A percentile compares a stretch with the other conserved stretches of the same genome.
These are phyloP conservation scores for Borovskyia barvae DNA, from an alignment of 208 protist species.

Conservation along the genomic window DNA sequence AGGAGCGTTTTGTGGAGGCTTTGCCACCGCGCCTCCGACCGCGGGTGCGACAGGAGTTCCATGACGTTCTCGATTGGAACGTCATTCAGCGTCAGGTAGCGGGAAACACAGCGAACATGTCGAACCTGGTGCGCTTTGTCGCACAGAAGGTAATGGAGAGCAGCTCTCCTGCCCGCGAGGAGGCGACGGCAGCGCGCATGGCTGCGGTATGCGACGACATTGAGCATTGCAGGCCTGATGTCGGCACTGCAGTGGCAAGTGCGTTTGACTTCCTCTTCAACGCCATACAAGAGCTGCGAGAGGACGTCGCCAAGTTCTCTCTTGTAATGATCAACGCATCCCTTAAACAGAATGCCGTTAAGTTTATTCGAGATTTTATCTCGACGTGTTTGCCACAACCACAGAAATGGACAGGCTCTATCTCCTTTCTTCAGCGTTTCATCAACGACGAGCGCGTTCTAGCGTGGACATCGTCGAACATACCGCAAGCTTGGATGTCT, in stretches of 20 bases:
- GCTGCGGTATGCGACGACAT: constrained; percentile 40
- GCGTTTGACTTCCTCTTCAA: constrained; percentile 69
- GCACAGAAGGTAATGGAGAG: constrained; percentile 61
- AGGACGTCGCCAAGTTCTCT: constrained; percentile 67
- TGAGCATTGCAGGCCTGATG: constrained; percentile 41
- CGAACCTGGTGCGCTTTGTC: constrained; percentile 61
- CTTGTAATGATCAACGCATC: constrained; percentile 54
- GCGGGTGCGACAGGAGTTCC: constrained; percentile 64
- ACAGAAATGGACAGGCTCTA: constrained; percentile 49
- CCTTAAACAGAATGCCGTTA: constrained; percentile 58
- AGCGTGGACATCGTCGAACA: constrained; percentile 28
- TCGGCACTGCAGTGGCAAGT: constrained; percentile 62
- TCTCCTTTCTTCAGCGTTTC: constrained; percentile 53
- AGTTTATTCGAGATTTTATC: constrained; percentile 77
- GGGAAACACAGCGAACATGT: constrained; percentile 44
- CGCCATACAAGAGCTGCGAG: constrained; percentile 52
- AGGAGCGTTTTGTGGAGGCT: constrained; percentile 60
- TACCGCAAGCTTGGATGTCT: constrained; percentile 32
- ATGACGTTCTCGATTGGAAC: constrained; percentile 76
- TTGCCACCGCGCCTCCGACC: constrained; percentile 61
- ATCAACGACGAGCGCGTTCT: constrained; percentile 39
- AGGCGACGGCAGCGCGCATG: constrained; percentile 29
- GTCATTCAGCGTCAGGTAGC: constrained; percentile 39
- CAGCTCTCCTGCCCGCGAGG: constrained; percentile 59
- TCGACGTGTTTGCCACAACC: constrained; percentile 49